Evolutionary conservation across 306 rosid species (phyloP).

Genomic region (Biancaea sappan): DNA sequence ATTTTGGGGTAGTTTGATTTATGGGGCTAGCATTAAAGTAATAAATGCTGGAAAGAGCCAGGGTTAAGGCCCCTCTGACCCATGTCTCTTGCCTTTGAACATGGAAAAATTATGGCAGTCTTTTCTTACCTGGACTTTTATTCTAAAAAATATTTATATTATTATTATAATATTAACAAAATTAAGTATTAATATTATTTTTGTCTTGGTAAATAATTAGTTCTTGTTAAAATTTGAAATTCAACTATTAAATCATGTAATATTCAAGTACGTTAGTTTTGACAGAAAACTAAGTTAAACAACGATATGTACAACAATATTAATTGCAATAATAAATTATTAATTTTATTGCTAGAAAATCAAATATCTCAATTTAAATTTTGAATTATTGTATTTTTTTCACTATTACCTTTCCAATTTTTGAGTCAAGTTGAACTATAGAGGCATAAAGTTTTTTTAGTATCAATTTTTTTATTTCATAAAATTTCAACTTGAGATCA

Average conservation of each 20-base stretch:
- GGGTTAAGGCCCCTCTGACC: conserved; percentile 62
- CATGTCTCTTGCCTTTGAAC: conserved; percentile 83
- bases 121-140: conserved; percentile 15
- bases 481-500: too few relatives aligned
- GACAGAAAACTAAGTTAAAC: too few relatives aligned
- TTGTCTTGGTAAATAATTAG: not conserved
- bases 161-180: not conserved
- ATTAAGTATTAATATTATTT: not conserved
- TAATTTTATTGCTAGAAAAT: too few relatives aligned
- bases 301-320: too few relatives aligned
- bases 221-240: not conserved
- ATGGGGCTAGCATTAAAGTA: conserved; percentile 36
- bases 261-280: too few relatives aligned
- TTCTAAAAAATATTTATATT: not conserved
- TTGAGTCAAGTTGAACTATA: too few relatives aligned
- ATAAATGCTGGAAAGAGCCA: conserved; percentile 54
- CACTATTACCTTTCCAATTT: too few relatives aligned
- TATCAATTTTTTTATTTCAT: too few relatives aligned
- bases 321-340: too few relatives aligned
- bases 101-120: conserved; percentile 94
- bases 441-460: too few relatives aligned
- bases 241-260: not conserved
- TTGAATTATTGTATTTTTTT: too few relatives aligned
- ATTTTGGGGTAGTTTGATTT: conserved; percentile 32
- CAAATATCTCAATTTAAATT: too few relatives aligned